Percentiles rank a stretch among this genome's conserved stretches.
Evolutionary conservation across 345 rosid species (phyloP).

Genomic region (Erucastrum elatum): DNA sequence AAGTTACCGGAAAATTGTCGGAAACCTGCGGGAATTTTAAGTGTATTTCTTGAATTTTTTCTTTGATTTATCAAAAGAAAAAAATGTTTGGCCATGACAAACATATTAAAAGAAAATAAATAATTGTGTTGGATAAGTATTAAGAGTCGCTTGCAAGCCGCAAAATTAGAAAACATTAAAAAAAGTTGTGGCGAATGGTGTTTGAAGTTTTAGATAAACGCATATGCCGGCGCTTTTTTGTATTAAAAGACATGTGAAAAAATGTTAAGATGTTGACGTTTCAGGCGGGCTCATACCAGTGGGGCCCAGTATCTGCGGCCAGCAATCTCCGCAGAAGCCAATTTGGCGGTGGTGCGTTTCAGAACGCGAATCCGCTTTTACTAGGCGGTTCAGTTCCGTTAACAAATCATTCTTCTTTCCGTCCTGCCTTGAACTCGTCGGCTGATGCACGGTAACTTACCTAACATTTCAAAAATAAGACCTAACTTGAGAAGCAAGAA

Average conservation of each 20-base stretch:
- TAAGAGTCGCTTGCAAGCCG: slow-evolving; percentile 13
- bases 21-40: neutral
- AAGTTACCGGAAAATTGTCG: neutral
- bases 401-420: slow-evolving; percentile 22
- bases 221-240: neutral
- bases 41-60: neutral
- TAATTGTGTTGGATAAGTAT: neutral
- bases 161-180: neutral
- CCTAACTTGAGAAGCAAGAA: neutral
- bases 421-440: neutral
- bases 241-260: neutral
- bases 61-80: neutral
- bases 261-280: slow-evolving; percentile 19
- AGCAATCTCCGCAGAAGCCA: neutral
- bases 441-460: slow-evolving; percentile 25
- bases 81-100: slow-evolving; percentile 10
- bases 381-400: slow-evolving; percentile 37
- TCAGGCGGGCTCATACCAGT: slow-evolving; percentile 24
- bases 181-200: slow-evolving; percentile 17
- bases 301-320: slow-evolving; percentile 16
- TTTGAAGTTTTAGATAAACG: slow-evolving; percentile 12
- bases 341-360: neutral
- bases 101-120: neutral
- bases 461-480: neutral
- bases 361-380: slow-evolving; percentile 27